Conservation (phyloP, 2,329 filamentous ascomycete genomes). For the Penicillium rolfsii region DNA sequence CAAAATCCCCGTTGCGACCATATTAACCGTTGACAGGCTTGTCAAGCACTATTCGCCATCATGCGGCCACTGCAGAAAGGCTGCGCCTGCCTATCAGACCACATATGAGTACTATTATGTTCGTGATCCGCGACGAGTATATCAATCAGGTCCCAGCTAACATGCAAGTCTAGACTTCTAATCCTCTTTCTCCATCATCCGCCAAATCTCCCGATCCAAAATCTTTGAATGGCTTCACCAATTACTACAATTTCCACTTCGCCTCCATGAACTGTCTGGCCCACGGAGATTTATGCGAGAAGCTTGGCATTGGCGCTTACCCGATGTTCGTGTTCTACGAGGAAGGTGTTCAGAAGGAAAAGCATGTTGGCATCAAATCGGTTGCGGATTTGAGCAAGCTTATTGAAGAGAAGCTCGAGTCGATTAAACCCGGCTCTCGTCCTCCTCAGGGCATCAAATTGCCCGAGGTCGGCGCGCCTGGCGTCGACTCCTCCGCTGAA, state of each 20-base stretch:
- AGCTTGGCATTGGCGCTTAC: conserved; percentile 68
- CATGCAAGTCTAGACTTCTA: conserved; percentile 65
- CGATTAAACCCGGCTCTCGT: conserved; percentile 77
- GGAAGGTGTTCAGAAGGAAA: conserved; percentile 69
- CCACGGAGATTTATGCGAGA: conserved; percentile 74
- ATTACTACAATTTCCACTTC: conserved; percentile 89
- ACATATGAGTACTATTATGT: conserved; percentile 87
- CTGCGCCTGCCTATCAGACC: conserved; percentile 86
- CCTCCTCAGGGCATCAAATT: conserved; percentile 68
- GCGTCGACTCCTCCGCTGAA: conserved; percentile 49
- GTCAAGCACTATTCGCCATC: conserved; percentile 58
- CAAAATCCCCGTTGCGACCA: neutral
- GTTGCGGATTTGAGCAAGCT: conserved; percentile 68
- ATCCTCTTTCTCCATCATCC: conserved; percentile 62
- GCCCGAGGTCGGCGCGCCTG: conserved; percentile 69
- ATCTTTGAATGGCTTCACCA: conserved; percentile 69
- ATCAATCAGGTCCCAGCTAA: conserved; percentile 27
- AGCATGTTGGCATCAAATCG: conserved; percentile 67
- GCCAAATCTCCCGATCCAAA: conserved; percentile 55
- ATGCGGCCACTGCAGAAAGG: conserved; percentile 72
- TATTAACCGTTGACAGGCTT: conserved; percentile 46
- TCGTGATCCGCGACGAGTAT: conserved; percentile 20
- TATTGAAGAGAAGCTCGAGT: conserved; percentile 76
- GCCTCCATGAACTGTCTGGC: conserved; percentile 83
- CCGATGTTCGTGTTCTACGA: conserved; percentile 81